Evolutionary conservation across 1,284 basidiomycete genomes (phyloP).

Genomic region (Moesziomyces antarcticus): DNA sequence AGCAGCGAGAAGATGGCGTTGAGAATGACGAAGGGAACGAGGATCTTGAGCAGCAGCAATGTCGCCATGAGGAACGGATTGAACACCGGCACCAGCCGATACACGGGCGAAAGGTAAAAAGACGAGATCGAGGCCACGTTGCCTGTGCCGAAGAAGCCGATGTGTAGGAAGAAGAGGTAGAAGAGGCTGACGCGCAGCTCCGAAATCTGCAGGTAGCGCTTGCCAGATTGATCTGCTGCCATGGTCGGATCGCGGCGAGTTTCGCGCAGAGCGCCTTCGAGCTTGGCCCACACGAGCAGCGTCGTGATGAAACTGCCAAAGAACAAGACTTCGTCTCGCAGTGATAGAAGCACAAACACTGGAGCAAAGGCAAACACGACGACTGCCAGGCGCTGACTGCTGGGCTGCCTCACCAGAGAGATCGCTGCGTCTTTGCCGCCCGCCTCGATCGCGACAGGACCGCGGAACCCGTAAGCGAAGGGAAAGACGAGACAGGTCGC

Average conservation of each 20-base stretch:
- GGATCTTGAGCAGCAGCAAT: slow-evolving; percentile 73
- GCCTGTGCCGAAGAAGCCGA: slow-evolving; percentile 83
- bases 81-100: slow-evolving; percentile 86
- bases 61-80: slow-evolving; percentile 83
- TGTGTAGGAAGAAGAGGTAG: slow-evolving; percentile 87
- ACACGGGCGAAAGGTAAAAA: slow-evolving; percentile 89
- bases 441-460: slow-evolving; percentile 64
- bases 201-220: slow-evolving; percentile 72
- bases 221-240: slow-evolving; percentile 50
- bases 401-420: slow-evolving; percentile 35
- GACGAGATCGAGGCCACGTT: slow-evolving; percentile 88
- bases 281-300: slow-evolving; percentile 77
- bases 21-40: slow-evolving; percentile 73
- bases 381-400: slow-evolving; percentile 62
- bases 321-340: slow-evolving; percentile 85
- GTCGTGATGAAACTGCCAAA: slow-evolving; percentile 77
- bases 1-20: slow-evolving; percentile 73
- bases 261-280: slow-evolving; percentile 71
- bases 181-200: slow-evolving; percentile 82
- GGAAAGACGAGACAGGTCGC: slow-evolving; percentile 42
- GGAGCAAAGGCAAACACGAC: slow-evolving; percentile 74
- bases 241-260: too few species aligned
- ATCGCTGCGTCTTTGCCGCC: not conserved
- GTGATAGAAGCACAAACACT: slow-evolving; percentile 82
- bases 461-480: slow-evolving; percentile 54